A percentile compares a stretch with the other conserved stretches of the same genome.
phyloP scores from a whole-genome alignment of 257 asterid genomes.

The Solanum neorickii region DNA sequence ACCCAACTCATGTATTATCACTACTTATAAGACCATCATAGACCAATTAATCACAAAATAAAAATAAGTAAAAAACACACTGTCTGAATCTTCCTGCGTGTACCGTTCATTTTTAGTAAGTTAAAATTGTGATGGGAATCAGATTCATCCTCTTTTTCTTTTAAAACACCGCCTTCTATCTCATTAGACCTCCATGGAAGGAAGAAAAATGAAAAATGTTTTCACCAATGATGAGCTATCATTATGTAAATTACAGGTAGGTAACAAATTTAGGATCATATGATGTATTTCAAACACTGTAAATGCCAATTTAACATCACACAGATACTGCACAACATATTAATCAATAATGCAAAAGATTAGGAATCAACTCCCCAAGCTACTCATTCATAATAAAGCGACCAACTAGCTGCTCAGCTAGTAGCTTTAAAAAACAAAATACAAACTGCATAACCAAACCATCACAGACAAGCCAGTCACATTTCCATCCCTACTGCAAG shows the following conservation, averaged over 20 bases:
- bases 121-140: background rate
- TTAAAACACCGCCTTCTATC: background rate
- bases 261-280: background rate
- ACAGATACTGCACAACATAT: background rate
- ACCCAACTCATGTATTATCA: background rate
- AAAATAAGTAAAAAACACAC: background rate
- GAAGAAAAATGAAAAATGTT: background rate
- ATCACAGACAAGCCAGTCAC: background rate
- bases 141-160: background rate
- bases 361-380: background rate
- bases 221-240: background rate
- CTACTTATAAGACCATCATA: background rate
- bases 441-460: background rate
- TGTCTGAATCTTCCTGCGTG: background rate
- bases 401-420: background rate
- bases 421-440: background rate
- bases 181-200: background rate
- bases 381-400: background rate
- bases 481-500: background rate
- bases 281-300: background rate
- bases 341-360: background rate
- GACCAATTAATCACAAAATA: background rate
- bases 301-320: background rate
- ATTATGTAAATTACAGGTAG: background rate
- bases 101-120: background rate